These are phyloP conservation scores for Mucor circinelloides DNA, from an alignment of 371 early-diverging fungal genomes.

Conservation along the genomic window DNA sequence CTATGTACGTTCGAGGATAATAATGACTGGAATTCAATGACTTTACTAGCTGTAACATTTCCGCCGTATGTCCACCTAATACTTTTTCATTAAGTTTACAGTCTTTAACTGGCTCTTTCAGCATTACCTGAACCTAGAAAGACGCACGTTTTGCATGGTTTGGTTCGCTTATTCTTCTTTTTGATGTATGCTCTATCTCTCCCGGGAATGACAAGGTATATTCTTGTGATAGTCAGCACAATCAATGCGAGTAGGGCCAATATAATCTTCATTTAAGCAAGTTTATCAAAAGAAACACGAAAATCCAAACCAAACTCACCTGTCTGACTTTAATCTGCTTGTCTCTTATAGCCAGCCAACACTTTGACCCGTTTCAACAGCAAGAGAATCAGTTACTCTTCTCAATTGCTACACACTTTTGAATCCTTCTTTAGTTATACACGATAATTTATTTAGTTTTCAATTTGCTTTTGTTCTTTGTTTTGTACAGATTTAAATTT, in stretches of 20 bases:
- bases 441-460: neutral
- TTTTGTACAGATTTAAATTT: slow-evolving; percentile 42
- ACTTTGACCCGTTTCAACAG: neutral
- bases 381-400: no score
- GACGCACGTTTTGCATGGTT: slow-evolving; percentile 30
- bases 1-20: slow-evolving; percentile 62
- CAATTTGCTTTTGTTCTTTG: neutral
- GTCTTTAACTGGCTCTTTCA: slow-evolving; percentile 1
- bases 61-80: slow-evolving; percentile 76
- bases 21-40: slow-evolving; percentile 53
- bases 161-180: neutral
- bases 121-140: slow-evolving; percentile 51
- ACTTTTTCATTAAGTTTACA: neutral
- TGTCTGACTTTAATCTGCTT: neutral
- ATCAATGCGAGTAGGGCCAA: neutral
- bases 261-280: neutral
- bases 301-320: neutral
- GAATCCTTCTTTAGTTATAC: neutral
- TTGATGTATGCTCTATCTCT: neutral
- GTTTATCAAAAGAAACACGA: slow-evolving; percentile 4
- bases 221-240: neutral
- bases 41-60: slow-evolving; percentile 73
- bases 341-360: neutral
- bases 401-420: no score
- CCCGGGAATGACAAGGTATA: slow-evolving; percentile 11